Conservation (phyloP, 805 yeast genomes). For the Metschnikowia picachoensis region DNA sequence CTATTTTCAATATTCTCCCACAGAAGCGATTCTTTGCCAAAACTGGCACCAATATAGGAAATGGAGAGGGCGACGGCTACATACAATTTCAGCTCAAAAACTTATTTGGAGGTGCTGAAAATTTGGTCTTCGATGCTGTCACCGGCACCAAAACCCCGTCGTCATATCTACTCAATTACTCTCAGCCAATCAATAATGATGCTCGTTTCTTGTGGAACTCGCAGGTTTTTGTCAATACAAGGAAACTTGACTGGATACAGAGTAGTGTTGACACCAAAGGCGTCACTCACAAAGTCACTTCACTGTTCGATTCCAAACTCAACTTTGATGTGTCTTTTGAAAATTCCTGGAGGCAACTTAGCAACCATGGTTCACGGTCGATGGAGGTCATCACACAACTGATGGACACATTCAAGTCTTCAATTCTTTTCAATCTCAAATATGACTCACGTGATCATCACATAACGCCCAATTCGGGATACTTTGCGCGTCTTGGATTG, state of each 20-base stretch:
- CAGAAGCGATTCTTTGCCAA: slow-evolving; percentile 72
- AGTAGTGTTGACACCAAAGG: slow-evolving; percentile 45
- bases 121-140: slow-evolving; percentile 47
- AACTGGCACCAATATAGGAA: slow-evolving; percentile 94
- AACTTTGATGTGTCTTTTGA: slow-evolving; percentile 49
- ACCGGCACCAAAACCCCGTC: slow-evolving; percentile 49
- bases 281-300: slow-evolving; percentile 36
- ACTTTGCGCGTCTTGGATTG: slow-evolving; percentile 30
- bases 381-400: slow-evolving; percentile 35
- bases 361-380: slow-evolving; percentile 28
- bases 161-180: slow-evolving; percentile 45
- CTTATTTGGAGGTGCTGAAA: slow-evolving; percentile 56
- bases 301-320: slow-evolving; percentile 28
- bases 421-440: slow-evolving; percentile 35
- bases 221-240: slow-evolving; percentile 38
- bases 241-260: slow-evolving; percentile 46
- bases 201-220: slow-evolving; percentile 40
- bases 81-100: slow-evolving; percentile 62
- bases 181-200: slow-evolving; percentile 42
- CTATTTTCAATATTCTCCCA: slow-evolving; percentile 44
- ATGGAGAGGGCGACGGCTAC: slow-evolving; percentile 96
- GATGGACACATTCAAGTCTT: slow-evolving; percentile 45
- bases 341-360: slow-evolving; percentile 40
- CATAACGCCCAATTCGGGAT: slow-evolving; percentile 43
- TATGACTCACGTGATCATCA: slow-evolving; percentile 45